Conservation (phyloP, 805 yeast species). For the Komagataella mondaviorum region DNA sequence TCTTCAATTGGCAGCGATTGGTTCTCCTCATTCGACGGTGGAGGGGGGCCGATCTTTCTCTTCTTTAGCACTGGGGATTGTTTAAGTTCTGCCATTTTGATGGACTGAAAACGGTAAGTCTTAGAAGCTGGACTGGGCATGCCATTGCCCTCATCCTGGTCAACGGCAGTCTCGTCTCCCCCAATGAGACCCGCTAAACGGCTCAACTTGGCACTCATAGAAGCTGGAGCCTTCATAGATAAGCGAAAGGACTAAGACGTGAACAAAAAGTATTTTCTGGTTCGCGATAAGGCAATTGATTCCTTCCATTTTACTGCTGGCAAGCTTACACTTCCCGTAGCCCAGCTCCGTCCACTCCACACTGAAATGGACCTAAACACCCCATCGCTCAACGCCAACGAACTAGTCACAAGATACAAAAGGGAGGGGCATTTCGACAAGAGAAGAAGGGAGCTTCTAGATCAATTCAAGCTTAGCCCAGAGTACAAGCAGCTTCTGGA, state of each 20-base stretch:
- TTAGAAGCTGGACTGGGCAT: neutral
- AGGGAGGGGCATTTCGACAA: conserved; percentile 35
- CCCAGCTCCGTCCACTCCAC: neutral
- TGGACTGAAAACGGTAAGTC: neutral
- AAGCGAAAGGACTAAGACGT: neutral
- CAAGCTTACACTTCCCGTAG: neutral
- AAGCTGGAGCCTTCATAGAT: neutral
- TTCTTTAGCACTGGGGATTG: neutral
- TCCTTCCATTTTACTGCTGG: neutral
- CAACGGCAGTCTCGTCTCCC: neutral
- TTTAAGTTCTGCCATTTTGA: neutral
- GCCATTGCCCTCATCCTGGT: neutral
- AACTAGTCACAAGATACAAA: conserved; percentile 27
- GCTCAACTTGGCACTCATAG: neutral
- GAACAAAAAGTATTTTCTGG: neutral
- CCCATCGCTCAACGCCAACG: conserved; percentile 12
- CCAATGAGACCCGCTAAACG: neutral
- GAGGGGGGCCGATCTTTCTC: neutral
- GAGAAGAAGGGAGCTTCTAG: conserved; percentile 26
- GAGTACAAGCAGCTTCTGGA: conserved; percentile 25
- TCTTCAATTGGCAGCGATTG: neutral
- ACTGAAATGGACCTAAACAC: neutral
- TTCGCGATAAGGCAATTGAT: neutral
- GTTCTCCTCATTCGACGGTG: neutral
- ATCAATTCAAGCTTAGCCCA: conserved; percentile 23